Base-by-base conservation (phyloP, 1,139 yeast species). In the Saccharomyces hybrid region DNA sequence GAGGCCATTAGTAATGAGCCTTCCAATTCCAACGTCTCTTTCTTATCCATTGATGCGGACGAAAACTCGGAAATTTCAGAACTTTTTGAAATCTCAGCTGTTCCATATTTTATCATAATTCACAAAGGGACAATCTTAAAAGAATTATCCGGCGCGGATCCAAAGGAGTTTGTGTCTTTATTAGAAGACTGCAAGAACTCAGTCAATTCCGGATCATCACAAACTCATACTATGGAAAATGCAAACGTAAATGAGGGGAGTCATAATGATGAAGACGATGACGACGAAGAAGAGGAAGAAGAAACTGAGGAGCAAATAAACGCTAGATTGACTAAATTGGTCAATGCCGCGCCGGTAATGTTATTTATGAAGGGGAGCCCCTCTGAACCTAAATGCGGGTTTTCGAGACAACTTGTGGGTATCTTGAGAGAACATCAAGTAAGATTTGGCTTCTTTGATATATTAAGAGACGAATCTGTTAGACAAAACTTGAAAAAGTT, bases 351-450 rank as follows among this genome's bases (percentile, higher is more conserved):
- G 0, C 97, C 98, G 47, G 95, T 93, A 48, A 95, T 93, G 99
- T 78, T 93, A 51, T 93, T 93, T 73, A 93, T 93, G 97, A 93
- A 93, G 76, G 99, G 99, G 25, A 89, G 96, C 0, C 99, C 99
- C 3, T 87, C 96, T 1, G 85, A 95, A 54, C 99, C 99, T 42
- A 95, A 90, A 71, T 93, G 99, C 76, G 99, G 99, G 4, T 93
- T 93, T 68, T 90, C 97, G 9, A 81, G 99, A 69, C 99, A 93
- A 71, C 76, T 91, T 64, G 98, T 93, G 52, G 97, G 95, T n/a
- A 88, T 93, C 51, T 76, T 93, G 58, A 82, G 99, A 68, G 99
- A 93, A 66, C 90, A 91, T 70, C 96, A 88, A 71, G 96, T 91
- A 42, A 81, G 96, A 68, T 93, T 93, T 68, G 99, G 99, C 0